phyloP scores from a whole-genome alignment of 148 eudicot genomes.

The Rhododendron griersonianum region DNA sequence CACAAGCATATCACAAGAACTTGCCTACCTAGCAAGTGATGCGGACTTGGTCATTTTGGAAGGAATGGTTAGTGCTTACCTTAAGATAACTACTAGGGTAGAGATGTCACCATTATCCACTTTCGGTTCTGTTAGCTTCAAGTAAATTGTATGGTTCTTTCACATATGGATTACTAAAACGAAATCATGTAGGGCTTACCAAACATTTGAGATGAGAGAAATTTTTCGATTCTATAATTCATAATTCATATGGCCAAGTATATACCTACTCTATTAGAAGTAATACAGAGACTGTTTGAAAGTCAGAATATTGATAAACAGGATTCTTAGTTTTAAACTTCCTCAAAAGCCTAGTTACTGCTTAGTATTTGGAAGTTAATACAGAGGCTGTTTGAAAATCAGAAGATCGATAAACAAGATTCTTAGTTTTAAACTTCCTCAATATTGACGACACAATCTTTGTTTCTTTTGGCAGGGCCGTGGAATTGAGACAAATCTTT shows the following conservation, averaged over 20 bases:
- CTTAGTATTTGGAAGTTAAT: not conserved
- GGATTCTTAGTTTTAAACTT: not conserved
- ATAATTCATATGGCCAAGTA: not conserved
- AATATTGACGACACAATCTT: not conserved
- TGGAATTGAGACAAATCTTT: slow-evolving; percentile 95
- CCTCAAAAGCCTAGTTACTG: not conserved
- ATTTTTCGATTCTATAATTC: not conserved
- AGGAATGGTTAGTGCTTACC: slow-evolving; percentile 81
- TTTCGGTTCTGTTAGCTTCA: not conserved
- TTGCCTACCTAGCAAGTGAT: slow-evolving; percentile 81
- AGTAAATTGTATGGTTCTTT: not conserved
- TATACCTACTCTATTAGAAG: not conserved
- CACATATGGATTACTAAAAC: not conserved
- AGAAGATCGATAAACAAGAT: not conserved
- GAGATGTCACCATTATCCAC: not conserved
- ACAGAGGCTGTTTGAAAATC: not conserved
- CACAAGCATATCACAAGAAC: slow-evolving; percentile 77
- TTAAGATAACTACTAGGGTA: not conserved
- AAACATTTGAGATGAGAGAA: not conserved
- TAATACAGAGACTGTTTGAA: not conserved
- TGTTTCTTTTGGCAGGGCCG: slow-evolving; percentile 66
- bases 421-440: not conserved
- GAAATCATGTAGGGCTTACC: not conserved
- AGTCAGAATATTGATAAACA: not conserved
- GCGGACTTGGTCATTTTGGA: slow-evolving; percentile 90